These are phyloP conservation scores for Neoboletus subvelutipes DNA, from an alignment of 768 basidiomycete species.

Conservation along the genomic window DNA sequence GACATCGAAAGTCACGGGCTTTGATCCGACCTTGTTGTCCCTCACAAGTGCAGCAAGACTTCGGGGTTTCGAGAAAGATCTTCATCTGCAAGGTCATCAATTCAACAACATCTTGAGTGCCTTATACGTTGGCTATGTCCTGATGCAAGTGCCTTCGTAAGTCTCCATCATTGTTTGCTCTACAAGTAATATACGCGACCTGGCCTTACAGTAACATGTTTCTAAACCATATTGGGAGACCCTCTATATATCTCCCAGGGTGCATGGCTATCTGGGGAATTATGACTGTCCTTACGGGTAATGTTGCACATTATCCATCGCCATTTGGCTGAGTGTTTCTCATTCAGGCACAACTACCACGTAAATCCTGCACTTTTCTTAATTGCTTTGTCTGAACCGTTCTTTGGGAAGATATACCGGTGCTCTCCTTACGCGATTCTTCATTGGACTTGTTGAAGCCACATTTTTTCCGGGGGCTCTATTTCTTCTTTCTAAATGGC, in stretches of 20 bases:
- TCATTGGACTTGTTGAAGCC: constrained; percentile 74
- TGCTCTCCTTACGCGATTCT: constrained; percentile 67
- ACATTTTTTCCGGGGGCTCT: constrained; percentile 72
- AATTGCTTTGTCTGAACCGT: background rate
- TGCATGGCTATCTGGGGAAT: constrained; percentile 75
- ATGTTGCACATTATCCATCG: constrained; percentile 3
- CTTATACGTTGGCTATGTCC: constrained; percentile 69
- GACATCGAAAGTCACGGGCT: background rate
- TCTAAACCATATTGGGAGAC: constrained; percentile 62
- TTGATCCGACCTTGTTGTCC: background rate
- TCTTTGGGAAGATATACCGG: constrained; percentile 53
- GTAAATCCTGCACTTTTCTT: constrained; percentile 15
- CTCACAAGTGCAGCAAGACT: constrained; percentile 63
- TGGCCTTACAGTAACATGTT: constrained; percentile 61
- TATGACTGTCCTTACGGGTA: constrained; percentile 55
- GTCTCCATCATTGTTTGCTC: constrained; percentile 22
- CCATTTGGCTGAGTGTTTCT: background rate
- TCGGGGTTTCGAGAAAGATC: constrained; percentile 68
- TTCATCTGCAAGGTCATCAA: constrained; percentile 57
- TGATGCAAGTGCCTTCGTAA: constrained; percentile 79
- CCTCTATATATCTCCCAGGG: constrained; percentile 63
- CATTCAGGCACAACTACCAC: constrained; percentile 42
- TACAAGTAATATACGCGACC: background rate
- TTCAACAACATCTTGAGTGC: constrained; percentile 69
- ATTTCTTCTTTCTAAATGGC: constrained; percentile 33